Base-by-base conservation (phyloP, 2,329 filamentous ascomycete species). In the Neopestalotiopsis clavispora region DNA sequence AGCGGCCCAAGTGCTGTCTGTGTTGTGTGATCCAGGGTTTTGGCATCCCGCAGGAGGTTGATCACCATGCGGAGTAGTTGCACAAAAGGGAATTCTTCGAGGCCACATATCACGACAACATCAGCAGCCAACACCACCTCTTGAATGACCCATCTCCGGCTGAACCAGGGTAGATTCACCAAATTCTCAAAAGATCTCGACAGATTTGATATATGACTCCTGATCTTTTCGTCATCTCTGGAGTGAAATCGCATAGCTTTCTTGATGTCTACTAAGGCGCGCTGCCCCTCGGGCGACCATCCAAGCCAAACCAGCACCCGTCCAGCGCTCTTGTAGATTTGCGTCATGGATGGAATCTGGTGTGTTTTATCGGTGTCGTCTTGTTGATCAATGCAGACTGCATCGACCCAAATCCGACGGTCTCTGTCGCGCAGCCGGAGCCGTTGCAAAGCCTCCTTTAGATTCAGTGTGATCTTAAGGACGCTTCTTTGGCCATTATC, bases 351-450 rank as follows among this genome's bases (percentile, higher is more conserved):
- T n/a, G n/a, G n/a, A n/a, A n/a, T n/a, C n/a, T n/a, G n/a, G n/a
- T n/a, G n/a, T n/a, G n/a, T n/a, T n/a, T n/a, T 52, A 20, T 52
- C 45, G 1, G 5, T 23, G 9, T 20, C 6, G n/a, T 52, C 45
- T 10, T n/a, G n/a, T 6, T 52, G 45, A 17, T 52, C 9, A 10
- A 52, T 52, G 6, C 45, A 52, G n/a, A 52, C 17, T 7, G 45
- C 45, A 12, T 52, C 45, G 0, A 9, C 45, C 45, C 45, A 52
- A 6, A 52, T 17, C 1, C 17, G n/a, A 17, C 45, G 45, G 6
- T 17, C n/a, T 3, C 6, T 4, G 9, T 20, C 17, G 0, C 1
- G 6, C 6, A 17, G n/a, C n/a, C 45, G 5, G 0, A 52, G 3
- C 0, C n/a, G 45, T 0, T 10, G 45, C 4, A 52, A 20, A n/a